Evolutionary conservation across 768 basidiomycete genomes (phyloP).

Genomic region (Tulasnella calospora): DNA sequence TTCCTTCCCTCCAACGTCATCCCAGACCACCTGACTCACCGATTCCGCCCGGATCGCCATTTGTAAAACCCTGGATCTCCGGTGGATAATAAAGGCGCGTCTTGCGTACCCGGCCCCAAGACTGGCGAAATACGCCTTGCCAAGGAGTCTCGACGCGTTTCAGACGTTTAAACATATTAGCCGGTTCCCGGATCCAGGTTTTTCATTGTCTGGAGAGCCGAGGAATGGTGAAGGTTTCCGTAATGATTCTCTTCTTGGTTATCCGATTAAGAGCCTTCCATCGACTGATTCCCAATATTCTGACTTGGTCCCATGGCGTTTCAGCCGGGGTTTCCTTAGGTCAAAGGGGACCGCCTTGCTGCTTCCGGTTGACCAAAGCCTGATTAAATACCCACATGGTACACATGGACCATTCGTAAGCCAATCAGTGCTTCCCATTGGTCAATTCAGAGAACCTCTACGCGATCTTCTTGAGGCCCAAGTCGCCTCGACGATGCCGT

Average conservation of each 20-base stretch:
- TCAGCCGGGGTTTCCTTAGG: background rate
- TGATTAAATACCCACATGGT: slow-evolving; percentile 5
- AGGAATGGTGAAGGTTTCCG: background rate
- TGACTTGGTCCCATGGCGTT: background rate
- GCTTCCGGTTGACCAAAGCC: background rate
- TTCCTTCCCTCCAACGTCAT: background rate
- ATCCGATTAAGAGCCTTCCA: background rate
- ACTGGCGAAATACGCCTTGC: background rate
- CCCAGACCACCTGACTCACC: background rate
- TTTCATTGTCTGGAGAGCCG: background rate
- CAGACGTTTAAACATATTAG: background rate
- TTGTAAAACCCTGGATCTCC: background rate
- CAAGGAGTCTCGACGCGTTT: background rate
- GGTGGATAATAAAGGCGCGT: background rate
- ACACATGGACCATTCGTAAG: background rate
- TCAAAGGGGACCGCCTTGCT: background rate
- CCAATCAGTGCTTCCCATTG: background rate
- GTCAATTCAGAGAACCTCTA: background rate
- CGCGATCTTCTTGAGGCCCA: background rate
- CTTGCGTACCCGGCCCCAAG: background rate
- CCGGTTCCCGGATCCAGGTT: background rate
- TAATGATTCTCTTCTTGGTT: background rate
- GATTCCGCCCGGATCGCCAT: background rate
- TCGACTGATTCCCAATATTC: background rate
- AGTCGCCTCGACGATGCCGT: background rate